A percentile compares a stretch with the other conserved stretches of the same genome.
Conservation (phyloP, 164 flowering plant genomes). For the Macadamia integrifolia region DNA sequence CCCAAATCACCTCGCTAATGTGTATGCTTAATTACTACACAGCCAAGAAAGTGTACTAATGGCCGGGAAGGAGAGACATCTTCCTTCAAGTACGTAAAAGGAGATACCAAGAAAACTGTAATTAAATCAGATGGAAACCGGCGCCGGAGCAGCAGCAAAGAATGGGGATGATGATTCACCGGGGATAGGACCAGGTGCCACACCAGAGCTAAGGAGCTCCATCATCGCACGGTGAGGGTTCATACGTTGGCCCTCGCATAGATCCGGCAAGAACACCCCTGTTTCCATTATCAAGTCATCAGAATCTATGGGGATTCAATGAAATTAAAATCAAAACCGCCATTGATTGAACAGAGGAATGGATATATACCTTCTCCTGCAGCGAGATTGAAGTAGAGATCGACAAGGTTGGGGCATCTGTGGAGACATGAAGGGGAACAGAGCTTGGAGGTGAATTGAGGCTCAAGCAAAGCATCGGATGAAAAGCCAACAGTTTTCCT, state of each 20-base stretch:
- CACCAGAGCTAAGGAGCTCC: constrained; percentile 20
- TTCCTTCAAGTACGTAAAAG: no score
- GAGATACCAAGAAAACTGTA: neutral
- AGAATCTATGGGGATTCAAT: neutral
- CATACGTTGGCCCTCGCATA: constrained; percentile 12
- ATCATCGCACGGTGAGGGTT: constrained; percentile 21
- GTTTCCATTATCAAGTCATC: neutral
- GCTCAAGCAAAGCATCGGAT: constrained; percentile 30
- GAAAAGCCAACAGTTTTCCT: constrained; percentile 33
- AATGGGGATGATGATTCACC: neutral
- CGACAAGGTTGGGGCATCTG: constrained; percentile 32
- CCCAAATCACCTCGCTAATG: neutral
- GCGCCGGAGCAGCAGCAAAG: neutral
- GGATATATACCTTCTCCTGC: constrained; percentile 23
- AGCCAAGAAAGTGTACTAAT: no score
- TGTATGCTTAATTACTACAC: no score
- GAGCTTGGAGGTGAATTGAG: constrained; percentile 20
- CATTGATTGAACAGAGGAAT: neutral
- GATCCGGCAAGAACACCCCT: constrained; percentile 21
- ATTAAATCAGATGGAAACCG: neutral
- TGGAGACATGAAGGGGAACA: constrained; percentile 27
- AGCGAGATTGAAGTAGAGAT: constrained; percentile 36
- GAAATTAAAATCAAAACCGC: no score
- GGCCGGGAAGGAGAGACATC: no score
- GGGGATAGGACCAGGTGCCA: constrained; percentile 9